phyloP scores from a whole-genome alignment of 139 green algal species.

The Tetradesmus obliquus region DNA sequence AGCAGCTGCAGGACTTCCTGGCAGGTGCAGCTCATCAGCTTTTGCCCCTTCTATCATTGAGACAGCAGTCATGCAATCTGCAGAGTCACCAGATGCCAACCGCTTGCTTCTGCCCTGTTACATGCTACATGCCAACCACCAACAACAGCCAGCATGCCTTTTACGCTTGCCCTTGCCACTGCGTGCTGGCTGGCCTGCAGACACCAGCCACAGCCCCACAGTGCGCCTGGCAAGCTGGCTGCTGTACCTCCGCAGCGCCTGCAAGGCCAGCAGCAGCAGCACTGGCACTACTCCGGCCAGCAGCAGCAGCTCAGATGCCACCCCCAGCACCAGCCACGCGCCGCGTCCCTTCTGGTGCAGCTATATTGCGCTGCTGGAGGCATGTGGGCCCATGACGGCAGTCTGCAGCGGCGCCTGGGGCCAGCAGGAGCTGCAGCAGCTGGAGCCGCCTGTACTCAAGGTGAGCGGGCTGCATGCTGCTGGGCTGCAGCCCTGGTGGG shows the following conservation, averaged over 20 bases:
- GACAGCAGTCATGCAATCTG: background rate
- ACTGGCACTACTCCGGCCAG: background rate
- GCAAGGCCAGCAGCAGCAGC: background rate
- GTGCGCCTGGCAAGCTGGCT: slow-evolving; percentile 11
- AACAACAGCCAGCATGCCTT: too few species aligned
- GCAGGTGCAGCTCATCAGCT: background rate
- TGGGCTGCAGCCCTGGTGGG: background rate
- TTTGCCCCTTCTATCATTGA: background rate
- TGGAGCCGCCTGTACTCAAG: background rate
- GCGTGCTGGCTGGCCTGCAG: background rate
- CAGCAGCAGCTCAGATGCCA: background rate
- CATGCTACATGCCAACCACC: too few species aligned
- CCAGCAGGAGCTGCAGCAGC: slow-evolving; percentile 6
- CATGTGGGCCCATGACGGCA: background rate
- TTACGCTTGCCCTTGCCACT: background rate
- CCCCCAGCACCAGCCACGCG: background rate
- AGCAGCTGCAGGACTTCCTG: background rate
- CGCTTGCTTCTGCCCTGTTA: too few species aligned
- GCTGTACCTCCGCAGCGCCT: background rate
- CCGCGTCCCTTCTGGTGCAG: background rate
- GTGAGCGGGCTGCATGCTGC: background rate
- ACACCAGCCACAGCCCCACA: background rate
- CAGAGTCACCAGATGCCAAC: background rate
- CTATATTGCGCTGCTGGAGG: slow-evolving; percentile 7
- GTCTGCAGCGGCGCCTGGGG: slow-evolving; percentile 2